These are phyloP conservation scores for Diaporthe australafricana DNA, from an alignment of 2,329 filamentous ascomycete species.

Conservation along the genomic window DNA sequence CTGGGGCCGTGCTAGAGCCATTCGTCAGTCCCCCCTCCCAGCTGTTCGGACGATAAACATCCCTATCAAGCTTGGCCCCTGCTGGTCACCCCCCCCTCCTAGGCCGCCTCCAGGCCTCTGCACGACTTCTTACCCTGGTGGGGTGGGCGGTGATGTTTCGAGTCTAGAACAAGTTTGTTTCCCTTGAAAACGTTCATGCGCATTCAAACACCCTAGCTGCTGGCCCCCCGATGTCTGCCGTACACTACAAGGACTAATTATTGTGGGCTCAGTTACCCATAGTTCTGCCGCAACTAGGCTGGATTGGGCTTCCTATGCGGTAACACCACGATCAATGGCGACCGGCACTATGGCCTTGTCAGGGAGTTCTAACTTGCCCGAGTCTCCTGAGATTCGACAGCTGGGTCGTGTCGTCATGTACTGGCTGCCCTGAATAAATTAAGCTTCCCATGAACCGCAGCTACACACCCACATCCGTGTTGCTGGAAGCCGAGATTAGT, in stretches of 20 bases:
- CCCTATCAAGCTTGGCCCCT: constrained; percentile 9
- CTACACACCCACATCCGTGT: not conserved
- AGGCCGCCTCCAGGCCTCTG: not conserved
- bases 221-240: not conserved
- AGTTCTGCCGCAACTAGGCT: constrained; percentile 3
- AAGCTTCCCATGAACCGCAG: not conserved
- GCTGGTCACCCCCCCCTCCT: constrained; percentile 1
- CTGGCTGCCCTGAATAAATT: constrained; percentile 10
- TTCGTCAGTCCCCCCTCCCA: not conserved
- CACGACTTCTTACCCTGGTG: not conserved
- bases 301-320: constrained; percentile 16
- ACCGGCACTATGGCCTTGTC: not conserved
- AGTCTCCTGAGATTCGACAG: not conserved
- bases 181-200: constrained; percentile 20
- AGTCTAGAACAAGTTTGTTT: constrained; percentile 21
- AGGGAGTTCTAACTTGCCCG: not conserved
- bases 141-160: constrained; percentile 15
- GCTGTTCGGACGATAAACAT: constrained; percentile 16
- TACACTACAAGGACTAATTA: not conserved
- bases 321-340: not conserved
- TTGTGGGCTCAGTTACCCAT: not conserved
- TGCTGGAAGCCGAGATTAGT: constrained; percentile 6
- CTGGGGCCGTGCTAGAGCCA: not conserved
- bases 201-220: not conserved
- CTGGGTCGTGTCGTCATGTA: not conserved